A percentile compares a stretch with the other conserved stretches of the same genome.
Conservation (phyloP, 306 rosid genomes). For the Acacia crassicarpa region DNA sequence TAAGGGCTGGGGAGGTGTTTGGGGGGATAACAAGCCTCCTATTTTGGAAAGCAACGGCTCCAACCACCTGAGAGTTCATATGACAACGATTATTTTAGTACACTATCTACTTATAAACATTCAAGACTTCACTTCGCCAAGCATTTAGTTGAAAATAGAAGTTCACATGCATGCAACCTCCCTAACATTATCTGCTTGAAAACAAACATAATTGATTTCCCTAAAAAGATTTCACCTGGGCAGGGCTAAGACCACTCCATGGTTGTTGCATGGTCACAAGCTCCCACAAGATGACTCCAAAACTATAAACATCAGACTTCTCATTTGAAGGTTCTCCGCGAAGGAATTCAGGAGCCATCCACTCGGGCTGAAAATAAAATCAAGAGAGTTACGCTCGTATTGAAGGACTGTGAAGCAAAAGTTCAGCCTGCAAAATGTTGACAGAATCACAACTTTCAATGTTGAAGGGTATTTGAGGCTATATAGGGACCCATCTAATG, state of each 20-base stretch:
- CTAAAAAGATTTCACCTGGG: conserved; percentile 55
- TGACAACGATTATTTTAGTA: background rate
- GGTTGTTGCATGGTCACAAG: conserved; percentile 91
- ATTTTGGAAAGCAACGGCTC: conserved; percentile 97
- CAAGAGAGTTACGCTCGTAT: conserved; percentile 47
- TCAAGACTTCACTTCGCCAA: conserved; percentile 14
- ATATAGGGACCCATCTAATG: background rate
- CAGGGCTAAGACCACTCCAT: conserved; percentile 88
- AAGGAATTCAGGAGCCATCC: conserved; percentile 99
- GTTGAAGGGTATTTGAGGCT: conserved; percentile 10
- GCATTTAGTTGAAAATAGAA: conserved; percentile 2
- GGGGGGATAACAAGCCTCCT: conserved; percentile 78
- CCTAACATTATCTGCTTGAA: conserved; percentile 8
- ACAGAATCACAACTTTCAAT: conserved; percentile 29
- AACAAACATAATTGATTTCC: conserved; percentile 23
- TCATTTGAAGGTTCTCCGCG: conserved; percentile 96
- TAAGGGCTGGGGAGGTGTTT: conserved; percentile 63
- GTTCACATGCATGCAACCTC: background rate
- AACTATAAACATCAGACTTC: conserved; percentile 92
- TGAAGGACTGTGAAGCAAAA: conserved; percentile 44
- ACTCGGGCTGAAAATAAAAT: conserved; percentile 88
- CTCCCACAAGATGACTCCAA: conserved; percentile 96
- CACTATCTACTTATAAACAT: background rate
- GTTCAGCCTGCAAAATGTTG: conserved; percentile 43
- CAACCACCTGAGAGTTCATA: conserved; percentile 73